Base-by-base conservation (phyloP, 176 grass and related monocot species). In the Oryza glumipatula region DNA sequence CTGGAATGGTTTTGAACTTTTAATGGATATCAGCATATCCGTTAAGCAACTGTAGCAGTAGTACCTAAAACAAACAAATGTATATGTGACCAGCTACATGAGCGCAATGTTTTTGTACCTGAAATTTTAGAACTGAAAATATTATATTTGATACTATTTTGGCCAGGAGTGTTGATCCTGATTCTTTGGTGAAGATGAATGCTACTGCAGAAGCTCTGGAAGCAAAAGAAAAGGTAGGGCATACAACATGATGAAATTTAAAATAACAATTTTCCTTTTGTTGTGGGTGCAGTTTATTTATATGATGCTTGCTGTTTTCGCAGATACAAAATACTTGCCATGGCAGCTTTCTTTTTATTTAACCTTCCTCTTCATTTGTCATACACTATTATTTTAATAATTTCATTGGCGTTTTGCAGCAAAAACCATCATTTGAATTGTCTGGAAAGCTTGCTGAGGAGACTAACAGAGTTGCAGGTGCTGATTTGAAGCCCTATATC, bases 371-470 rank as follows among this genome's bases (percentile, higher is more conserved):
- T 44, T 19, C 11, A 33, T 39, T 69, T 67, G 13, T 63, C 33
- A 19, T 51, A 65, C 28, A 19, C 73, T 80, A 36, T 74, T 23
- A 51, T 23, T 7, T 88, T 49, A 79, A 91, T 11, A 5, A 17
- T 21, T 72, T 58, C 54, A 9, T 30, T 76, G 75, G 85, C 23
- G 0, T 88, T 78, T 61, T 91, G 73, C 73, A 98, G 93, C 91
- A 94, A 94, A 96, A 99, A 61, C 96, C 96, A 39, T 99, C 96
- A 64, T 99, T 96, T 88, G 96, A 99, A 77, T 76, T 99, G 52
- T 99, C 94, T 76, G 96, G 96, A 73, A 99, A 99, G 86, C 96
- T 99, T 82, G 93, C 96, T 7, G 93, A 96, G 80, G 96, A 99
- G 86, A 99, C 93, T 65, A 99, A 99, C 76, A 94, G 79, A 94